Base-by-base conservation (phyloP, 2,329 filamentous ascomycete genomes). In the Ophiobolus disseminans region DNA sequence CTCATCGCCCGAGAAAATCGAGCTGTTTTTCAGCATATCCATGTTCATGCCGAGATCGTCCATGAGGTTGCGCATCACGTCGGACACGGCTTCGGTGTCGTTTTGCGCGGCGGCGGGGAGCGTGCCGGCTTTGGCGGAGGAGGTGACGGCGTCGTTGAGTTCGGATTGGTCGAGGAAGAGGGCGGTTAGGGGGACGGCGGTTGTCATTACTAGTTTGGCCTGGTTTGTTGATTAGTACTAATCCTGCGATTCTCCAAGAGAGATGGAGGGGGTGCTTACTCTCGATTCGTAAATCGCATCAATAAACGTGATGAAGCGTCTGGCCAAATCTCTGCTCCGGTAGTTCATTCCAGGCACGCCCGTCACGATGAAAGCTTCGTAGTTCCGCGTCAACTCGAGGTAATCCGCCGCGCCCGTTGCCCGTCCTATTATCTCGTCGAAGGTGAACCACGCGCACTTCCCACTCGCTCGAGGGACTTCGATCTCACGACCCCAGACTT, bases 261-360 rank as follows among this genome's bases (percentile, higher is more conserved):
- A 16, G 3, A 23, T 3, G 26, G 17, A 21, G 14, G 13, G 11
- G 21, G n/a, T 30, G 66, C 77, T 50, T 69, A 83, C 82, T 61
- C 80, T 74, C 56, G 76, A 80, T 74, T 99, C 94, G 69, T 99
- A 99, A 4, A 97, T 88, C 5, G 94, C 93, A 70, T 99, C 94
- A 58, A 99, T 90, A 63, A 99, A 97, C 0, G 93, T 99, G 71
- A 99, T 99, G 74, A 99, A 97, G 4, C 94, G 83, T 10, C 94
- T 80, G 0, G 94, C 94, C 30, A 96, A 81, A 75, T 99, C 94
- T 16, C 94, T 85, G 66, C 91, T 86, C 45, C 85, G 85, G 58
- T 91, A 84, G 31, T 88, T 94, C 94, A 99, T 97, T 5, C 88
- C 90, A 0, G 94, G 94, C 1, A 97, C 86, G 41, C 92, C 89